These are phyloP conservation scores for Saccharomyces paradoxus DNA, from an alignment of 805 yeast species.

Conservation along the genomic window DNA sequence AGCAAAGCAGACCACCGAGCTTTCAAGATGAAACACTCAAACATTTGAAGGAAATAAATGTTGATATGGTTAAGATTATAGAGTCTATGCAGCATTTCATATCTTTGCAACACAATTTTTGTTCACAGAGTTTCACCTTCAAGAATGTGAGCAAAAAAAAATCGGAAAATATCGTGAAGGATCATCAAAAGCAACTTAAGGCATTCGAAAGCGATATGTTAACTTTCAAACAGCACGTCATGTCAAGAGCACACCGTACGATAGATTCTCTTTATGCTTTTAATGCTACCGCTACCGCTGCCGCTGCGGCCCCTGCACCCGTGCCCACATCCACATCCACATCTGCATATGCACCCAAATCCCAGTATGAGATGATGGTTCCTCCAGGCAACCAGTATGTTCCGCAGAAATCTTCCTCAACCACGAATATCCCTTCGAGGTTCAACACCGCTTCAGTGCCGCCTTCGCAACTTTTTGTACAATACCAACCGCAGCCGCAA, in stretches of 20 bases:
- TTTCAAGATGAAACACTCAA: neutral
- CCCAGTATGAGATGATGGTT: neutral
- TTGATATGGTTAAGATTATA: slow-evolving; percentile 7
- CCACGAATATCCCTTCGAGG: neutral
- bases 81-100: slow-evolving; percentile 3
- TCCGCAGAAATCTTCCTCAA: neutral
- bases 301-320: neutral
- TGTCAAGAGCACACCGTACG: neutral
- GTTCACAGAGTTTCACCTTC: neutral
- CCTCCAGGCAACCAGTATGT: slow-evolving; percentile 1
- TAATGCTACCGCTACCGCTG: neutral
- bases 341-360: neutral
- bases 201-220: neutral
- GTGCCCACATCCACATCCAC: neutral
- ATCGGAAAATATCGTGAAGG: neutral
- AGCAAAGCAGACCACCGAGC: neutral
- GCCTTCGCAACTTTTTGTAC: slow-evolving; percentile 2
- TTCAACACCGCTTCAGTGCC: slow-evolving; percentile 1
- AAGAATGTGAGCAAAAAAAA: neutral
- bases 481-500: slow-evolving; percentile 8
- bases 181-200: neutral
- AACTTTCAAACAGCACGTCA: neutral
- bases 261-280: neutral
- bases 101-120: neutral
- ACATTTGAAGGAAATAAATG: slow-evolving; percentile 5